Conservation (phyloP, 805 yeast species). For the Wickerhamiella azyma region DNA sequence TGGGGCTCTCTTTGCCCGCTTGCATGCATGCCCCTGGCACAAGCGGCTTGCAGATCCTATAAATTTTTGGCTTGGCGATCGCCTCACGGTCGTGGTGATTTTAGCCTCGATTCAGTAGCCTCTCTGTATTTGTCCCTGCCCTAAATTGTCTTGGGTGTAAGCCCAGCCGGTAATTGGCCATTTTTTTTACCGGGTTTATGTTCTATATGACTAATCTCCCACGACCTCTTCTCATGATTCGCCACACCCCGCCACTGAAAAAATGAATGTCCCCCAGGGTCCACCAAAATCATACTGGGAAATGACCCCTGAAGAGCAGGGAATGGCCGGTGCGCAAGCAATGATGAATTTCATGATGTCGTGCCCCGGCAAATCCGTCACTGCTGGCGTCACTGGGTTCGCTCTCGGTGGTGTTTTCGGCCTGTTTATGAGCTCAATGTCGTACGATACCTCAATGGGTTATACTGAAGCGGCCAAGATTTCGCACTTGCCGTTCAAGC, state of each 20-base stretch:
- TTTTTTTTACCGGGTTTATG: too few relatives aligned
- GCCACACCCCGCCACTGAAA: neutral
- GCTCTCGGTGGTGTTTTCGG: slow-evolving; percentile 94
- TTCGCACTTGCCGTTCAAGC: slow-evolving; percentile 75
- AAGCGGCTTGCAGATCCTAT: too few relatives aligned
- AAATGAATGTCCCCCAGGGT: slow-evolving; percentile 7
- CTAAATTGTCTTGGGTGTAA: too few relatives aligned
- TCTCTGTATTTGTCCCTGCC: too few relatives aligned
- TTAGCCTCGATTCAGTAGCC: too few relatives aligned
- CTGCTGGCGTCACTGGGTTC: slow-evolving; percentile 90
- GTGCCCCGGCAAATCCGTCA: slow-evolving; percentile 85
- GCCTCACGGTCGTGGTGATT: too few relatives aligned
- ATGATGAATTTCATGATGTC: slow-evolving; percentile 77
- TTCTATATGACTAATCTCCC: too few relatives aligned
- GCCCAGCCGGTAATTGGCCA: too few relatives aligned
- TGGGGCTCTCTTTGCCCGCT: too few relatives aligned
- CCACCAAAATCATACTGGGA: slow-evolving; percentile 34
- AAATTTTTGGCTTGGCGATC: too few relatives aligned
- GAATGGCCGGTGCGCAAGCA: slow-evolving; percentile 72
- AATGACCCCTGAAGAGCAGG: slow-evolving; percentile 86
- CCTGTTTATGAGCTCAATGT: slow-evolving; percentile 68
- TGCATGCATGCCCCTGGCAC: too few relatives aligned
- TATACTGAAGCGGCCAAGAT: slow-evolving; percentile 39
- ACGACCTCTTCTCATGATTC: too few relatives aligned
- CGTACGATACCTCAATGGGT: slow-evolving; percentile 68